These are phyloP conservation scores for Phytophthora brassicae DNA, from an alignment of 352 stramenopile genomes.

Conservation along the genomic window DNA sequence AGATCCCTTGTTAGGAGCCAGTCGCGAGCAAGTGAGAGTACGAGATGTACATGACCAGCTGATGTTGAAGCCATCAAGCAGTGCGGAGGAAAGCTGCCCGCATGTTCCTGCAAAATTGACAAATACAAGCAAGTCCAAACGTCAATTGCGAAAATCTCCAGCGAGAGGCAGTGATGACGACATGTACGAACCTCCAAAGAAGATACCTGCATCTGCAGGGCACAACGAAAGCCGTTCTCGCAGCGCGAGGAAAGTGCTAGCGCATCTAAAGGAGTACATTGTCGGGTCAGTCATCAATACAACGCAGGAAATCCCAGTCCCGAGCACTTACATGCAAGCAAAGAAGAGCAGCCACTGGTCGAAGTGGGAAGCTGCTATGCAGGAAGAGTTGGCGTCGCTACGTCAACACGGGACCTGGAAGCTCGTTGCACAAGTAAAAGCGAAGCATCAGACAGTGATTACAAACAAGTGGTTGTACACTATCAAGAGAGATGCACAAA, in stretches of 20 bases:
- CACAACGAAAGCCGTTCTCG: not conserved
- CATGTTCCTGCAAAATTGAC: not conserved
- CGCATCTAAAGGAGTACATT: slow-evolving; percentile 2
- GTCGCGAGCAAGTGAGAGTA: no score
- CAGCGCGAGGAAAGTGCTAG: not conserved
- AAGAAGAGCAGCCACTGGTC: not conserved
- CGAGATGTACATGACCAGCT: no score
- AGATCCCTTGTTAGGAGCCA: no score
- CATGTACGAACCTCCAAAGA: no score
- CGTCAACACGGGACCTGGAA: not conserved
- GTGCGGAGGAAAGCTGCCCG: not conserved
- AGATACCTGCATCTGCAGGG: not conserved
- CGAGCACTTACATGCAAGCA: slow-evolving; percentile 3
- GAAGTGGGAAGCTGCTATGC: slow-evolving; percentile 2
- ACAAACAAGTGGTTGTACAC: not conserved
- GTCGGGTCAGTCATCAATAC: not conserved
- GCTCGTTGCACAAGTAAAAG: not conserved
- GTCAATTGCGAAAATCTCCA: not conserved
- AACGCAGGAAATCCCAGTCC: not conserved
- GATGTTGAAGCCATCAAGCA: no score
- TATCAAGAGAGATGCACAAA: not conserved
- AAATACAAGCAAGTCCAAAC: not conserved
- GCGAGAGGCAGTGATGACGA: no score
- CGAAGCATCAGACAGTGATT: not conserved
- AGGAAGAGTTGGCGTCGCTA: slow-evolving; percentile 9